These are phyloP conservation scores for Tolypocladium tropicale DNA, from an alignment of 2,329 filamentous ascomycete species.

Conservation along the genomic window DNA sequence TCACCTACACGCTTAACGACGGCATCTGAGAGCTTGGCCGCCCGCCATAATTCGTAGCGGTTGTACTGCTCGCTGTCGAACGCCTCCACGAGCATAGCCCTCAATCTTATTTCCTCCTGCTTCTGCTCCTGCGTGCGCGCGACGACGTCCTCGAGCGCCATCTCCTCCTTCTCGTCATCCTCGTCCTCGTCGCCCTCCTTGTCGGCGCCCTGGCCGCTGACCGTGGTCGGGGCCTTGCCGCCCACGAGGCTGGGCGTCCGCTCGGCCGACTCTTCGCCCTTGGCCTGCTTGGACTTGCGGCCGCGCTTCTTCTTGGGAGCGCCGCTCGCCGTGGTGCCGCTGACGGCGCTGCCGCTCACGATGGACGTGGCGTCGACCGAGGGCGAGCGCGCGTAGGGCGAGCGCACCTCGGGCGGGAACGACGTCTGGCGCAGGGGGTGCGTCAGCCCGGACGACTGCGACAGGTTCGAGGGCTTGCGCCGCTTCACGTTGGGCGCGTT, in stretches of 20 bases:
- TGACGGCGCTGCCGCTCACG: slow-evolving; percentile 51
- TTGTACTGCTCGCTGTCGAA: slow-evolving; percentile 58
- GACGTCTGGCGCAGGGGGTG: slow-evolving; percentile 74
- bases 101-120: slow-evolving; percentile 46
- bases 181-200: slow-evolving; percentile 44
- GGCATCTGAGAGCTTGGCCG: slow-evolving; percentile 56
- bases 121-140: slow-evolving; percentile 58
- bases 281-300: slow-evolving; percentile 49
- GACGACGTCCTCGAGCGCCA: slow-evolving; percentile 46
- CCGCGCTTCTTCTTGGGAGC: slow-evolving; percentile 49
- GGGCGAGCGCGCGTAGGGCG: slow-evolving; percentile 52
- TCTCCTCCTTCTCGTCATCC: slow-evolving; percentile 45
- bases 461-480: slow-evolving; percentile 59
- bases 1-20: slow-evolving; percentile 54
- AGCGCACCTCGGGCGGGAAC: slow-evolving; percentile 56
- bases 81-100: slow-evolving; percentile 51
- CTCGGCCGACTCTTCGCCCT: slow-evolving; percentile 29
- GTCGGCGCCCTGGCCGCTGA: slow-evolving; percentile 34
- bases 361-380: slow-evolving; percentile 51
- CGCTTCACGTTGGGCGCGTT: slow-evolving; percentile 47
- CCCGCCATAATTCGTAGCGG: slow-evolving; percentile 61
- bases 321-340: slow-evolving; percentile 28
- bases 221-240: slow-evolving; percentile 28
- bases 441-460: slow-evolving; percentile 42
- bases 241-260: slow-evolving; percentile 33